Percentiles rank a stretch among this genome's conserved stretches.
These are phyloP conservation scores for Bimuria novae-zelandiae DNA, from an alignment of 2,329 filamentous ascomycete genomes.

Conservation along the genomic window DNA sequence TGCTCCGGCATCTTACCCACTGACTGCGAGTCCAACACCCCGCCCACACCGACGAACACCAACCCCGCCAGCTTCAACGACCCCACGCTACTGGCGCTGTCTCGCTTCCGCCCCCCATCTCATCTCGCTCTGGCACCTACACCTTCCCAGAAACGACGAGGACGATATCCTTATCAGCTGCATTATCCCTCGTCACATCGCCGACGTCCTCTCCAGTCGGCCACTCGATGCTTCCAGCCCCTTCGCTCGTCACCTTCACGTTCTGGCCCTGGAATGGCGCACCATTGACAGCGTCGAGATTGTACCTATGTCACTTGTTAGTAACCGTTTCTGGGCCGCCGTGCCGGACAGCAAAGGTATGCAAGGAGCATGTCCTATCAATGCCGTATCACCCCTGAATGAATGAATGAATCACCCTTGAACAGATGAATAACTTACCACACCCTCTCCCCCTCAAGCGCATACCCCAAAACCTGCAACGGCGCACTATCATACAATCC, in stretches of 20 bases:
- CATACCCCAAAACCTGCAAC: conserved; percentile 31
- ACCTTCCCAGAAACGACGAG: conserved; percentile 24
- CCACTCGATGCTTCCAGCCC: conserved; percentile 29
- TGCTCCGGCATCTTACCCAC: neutral
- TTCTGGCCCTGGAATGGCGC: conserved; percentile 34
- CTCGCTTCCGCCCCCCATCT: neutral
- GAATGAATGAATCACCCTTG: too few relatives aligned
- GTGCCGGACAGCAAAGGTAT: neutral
- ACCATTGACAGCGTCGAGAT: conserved; percentile 31
- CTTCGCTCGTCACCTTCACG: conserved; percentile 24
- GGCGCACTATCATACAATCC: conserved; percentile 27
- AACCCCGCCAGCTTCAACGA: too few relatives aligned
- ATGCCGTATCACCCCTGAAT: too few relatives aligned
- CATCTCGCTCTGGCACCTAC: conserved; percentile 9
- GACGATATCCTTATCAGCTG: conserved; percentile 27
- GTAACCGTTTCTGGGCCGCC: neutral
- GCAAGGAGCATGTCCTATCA: too few relatives aligned
- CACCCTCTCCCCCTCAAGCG: conserved; percentile 24
- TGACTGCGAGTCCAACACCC: too few relatives aligned
- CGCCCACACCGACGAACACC: neutral
- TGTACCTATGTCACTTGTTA: conserved; percentile 19
- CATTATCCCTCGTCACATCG: conserved; percentile 16
- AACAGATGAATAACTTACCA: conserved; percentile 18
- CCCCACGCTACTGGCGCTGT: neutral
- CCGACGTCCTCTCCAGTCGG: conserved; percentile 27